A percentile compares a stretch with the other conserved stretches of the same genome.
phyloP scores from a whole-genome alignment of 306 rosid genomes.

The Malus domestica region ASM211411v1 NC_041796.1:6197501-6198000 shows the following conservation, averaged over 20 bases:
- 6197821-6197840: background rate
- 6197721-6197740: background rate
- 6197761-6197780: background rate
- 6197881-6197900: background rate
- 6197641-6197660: background rate
- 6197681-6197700: conserved; percentile 15
- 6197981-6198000: conserved; percentile 3
- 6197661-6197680: background rate
- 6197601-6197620: conserved; percentile 17
- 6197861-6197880: background rate
- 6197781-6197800: conserved; percentile 9
- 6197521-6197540: conserved; percentile 5
- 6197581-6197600: background rate
- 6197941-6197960: conserved; percentile 1
- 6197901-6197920: conserved; percentile 7
- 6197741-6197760: background rate
- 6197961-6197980: conserved; percentile 16
- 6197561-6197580: conserved; percentile 12
- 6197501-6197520: background rate
- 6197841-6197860: conserved; percentile 2
- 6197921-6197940: background rate
- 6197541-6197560: conserved; percentile 3
- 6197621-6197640: background rate
- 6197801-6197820: conserved; percentile 12
- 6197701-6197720: conserved; percentile 8